Evolutionary conservation across 495 filamentous ascomycete genomes (phyloP).

Genomic region (Penicillium ucsense): DNA sequence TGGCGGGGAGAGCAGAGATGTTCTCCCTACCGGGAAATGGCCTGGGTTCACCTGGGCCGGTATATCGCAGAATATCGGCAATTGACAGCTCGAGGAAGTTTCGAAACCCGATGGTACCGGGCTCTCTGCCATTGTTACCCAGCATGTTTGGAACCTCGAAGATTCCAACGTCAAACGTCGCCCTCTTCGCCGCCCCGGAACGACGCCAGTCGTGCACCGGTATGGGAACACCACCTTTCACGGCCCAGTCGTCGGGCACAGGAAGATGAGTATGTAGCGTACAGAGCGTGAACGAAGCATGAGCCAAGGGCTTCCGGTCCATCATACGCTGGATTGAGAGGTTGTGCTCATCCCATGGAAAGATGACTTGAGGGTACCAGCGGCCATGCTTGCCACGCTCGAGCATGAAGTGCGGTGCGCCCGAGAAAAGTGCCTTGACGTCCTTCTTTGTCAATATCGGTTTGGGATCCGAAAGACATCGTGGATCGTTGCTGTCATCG

Average conservation of each 20-base stretch:
- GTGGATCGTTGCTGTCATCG: neutral
- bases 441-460: constrained; percentile 44
- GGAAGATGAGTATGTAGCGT: constrained; percentile 39
- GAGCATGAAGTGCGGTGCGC: constrained; percentile 64
- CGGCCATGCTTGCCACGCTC: constrained; percentile 41
- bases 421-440: constrained; percentile 61
- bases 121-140: constrained; percentile 57
- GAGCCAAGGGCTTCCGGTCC: constrained; percentile 41
- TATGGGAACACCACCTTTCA: constrained; percentile 22
- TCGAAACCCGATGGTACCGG: constrained; percentile 65
- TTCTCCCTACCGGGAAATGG: constrained; percentile 21
- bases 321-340: constrained; percentile 51
- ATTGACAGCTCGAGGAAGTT: constrained; percentile 61
- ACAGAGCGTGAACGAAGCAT: constrained; percentile 37
- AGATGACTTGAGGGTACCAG: constrained; percentile 55
- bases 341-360: constrained; percentile 57
- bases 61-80: constrained; percentile 47
- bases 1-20: constrained; percentile 22
- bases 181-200: constrained; percentile 28
- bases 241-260: constrained; percentile 27
- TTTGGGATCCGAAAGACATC: neutral
- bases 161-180: constrained; percentile 47
- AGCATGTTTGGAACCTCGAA: constrained; percentile 66
- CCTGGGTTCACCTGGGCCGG: constrained; percentile 16
- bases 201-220: constrained; percentile 18